Evolutionary conservation across 345 rosid species (phyloP).

Genomic region (Rhodamnia argentea): DNA sequence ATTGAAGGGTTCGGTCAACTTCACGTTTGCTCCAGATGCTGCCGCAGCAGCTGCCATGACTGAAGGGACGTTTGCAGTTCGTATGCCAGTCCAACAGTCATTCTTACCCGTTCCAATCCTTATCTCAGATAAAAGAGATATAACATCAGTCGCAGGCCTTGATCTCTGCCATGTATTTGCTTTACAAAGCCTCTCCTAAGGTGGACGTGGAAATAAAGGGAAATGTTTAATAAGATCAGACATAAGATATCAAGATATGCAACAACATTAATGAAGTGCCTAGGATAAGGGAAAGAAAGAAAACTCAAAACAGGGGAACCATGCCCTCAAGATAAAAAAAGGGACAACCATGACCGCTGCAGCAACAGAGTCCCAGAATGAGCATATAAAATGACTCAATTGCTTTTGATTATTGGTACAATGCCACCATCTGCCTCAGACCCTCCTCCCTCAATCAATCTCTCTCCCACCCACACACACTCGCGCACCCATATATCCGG

Average conservation of each 20-base stretch:
- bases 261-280: neutral
- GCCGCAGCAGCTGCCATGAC: constrained; percentile 96
- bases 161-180: constrained; percentile 91
- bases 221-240: neutral
- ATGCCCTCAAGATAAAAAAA: neutral
- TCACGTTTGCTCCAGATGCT: constrained; percentile 88
- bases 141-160: constrained; percentile 70
- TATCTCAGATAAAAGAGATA: constrained; percentile 87
- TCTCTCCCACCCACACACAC: no score
- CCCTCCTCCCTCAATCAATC: no score
- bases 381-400: neutral
- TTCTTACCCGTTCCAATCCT: constrained; percentile 75
- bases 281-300: neutral
- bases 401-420: no score
- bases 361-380: neutral
- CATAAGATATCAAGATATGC: neutral
- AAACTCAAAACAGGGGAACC: neutral
- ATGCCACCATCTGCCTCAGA: no score
- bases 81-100: constrained; percentile 69
- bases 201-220: neutral
- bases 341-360: neutral
- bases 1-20: constrained; percentile 67
- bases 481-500: no score
- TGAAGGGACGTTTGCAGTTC: constrained; percentile 81
- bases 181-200: constrained; percentile 87